Conservation (phyloP, 768 basidiomycete genomes). For the Mycena crocata region DNA sequence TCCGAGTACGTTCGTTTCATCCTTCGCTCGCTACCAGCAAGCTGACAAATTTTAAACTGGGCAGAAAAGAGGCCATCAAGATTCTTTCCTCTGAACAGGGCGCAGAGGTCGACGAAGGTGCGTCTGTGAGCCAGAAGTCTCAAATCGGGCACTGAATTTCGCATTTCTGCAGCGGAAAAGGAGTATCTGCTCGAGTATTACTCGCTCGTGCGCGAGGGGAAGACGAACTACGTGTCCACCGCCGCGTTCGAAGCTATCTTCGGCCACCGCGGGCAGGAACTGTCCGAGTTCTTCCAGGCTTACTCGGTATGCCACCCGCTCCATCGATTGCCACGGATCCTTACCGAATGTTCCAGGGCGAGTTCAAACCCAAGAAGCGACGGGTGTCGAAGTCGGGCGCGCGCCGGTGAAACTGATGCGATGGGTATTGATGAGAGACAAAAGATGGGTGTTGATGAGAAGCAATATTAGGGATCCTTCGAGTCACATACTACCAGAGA, state of each 20-base stretch:
- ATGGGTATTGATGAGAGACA: too few species aligned
- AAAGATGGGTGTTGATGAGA: too few species aligned
- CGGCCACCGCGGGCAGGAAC: conserved; percentile 22
- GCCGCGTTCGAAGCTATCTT: conserved; percentile 37
- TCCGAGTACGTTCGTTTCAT: conserved; percentile 3
- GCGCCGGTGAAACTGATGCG: too few species aligned
- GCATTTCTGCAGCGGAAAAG: conserved; percentile 38
- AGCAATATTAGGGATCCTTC: too few species aligned
- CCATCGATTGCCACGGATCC: conserved; percentile 2
- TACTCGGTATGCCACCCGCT: conserved; percentile 6
- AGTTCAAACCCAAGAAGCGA: conserved; percentile 9
- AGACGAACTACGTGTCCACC: conserved; percentile 42
- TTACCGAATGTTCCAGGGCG: conserved; percentile 2
- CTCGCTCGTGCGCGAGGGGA: conserved; percentile 48
- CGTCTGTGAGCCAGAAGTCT: background rate
- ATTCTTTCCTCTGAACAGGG: conserved; percentile 5
- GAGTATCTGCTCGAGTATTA: conserved; percentile 49
- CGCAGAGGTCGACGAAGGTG: conserved; percentile 10
- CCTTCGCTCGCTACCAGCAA: background rate
- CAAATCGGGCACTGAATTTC: background rate
- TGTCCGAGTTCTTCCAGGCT: conserved; percentile 12
- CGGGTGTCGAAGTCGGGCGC: too few species aligned
- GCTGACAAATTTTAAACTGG: background rate
- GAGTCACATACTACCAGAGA: too few species aligned
- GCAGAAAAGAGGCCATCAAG: conserved; percentile 8